Conservation (phyloP, 2,329 filamentous ascomycete species). For the Colletotrichum caudatum region DNA sequence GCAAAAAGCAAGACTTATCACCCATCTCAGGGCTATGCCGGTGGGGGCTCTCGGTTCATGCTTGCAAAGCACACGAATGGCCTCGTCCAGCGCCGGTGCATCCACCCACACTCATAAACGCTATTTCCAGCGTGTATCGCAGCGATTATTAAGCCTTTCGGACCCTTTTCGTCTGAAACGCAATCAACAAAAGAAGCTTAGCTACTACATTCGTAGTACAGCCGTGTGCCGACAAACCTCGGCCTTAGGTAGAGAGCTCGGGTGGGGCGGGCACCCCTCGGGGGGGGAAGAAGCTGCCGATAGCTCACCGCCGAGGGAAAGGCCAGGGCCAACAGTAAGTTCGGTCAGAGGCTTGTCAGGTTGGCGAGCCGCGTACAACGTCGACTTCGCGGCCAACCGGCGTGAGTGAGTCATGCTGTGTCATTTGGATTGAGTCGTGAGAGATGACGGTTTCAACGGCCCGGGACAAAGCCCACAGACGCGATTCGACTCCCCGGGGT, state of each 20-base stretch:
- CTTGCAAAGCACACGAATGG: neutral
- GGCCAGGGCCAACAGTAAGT: slow-evolving; percentile 26
- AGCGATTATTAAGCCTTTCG: neutral
- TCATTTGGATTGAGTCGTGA: slow-evolving; percentile 12
- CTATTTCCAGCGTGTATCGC: slow-evolving; percentile 14
- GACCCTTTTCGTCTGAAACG: neutral
- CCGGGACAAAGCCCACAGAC: neutral
- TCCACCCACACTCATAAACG: slow-evolving; percentile 1
- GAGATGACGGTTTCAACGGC: neutral
- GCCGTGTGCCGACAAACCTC: slow-evolving; percentile 9
- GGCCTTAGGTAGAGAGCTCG: slow-evolving; percentile 17
- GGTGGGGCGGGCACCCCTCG: slow-evolving; percentile 21
- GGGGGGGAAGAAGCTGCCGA: slow-evolving; percentile 25
- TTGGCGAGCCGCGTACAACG: slow-evolving; percentile 2
- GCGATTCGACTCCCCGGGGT: neutral
- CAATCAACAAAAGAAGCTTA: neutral
- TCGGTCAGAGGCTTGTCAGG: slow-evolving; percentile 6
- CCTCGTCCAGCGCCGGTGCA: slow-evolving; percentile 1
- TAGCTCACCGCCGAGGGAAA: slow-evolving; percentile 13
- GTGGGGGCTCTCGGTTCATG: neutral
- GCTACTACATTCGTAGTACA: neutral
- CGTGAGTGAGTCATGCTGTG: slow-evolving; percentile 32
- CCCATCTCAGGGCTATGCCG: neutral
- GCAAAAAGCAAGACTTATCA: neutral
- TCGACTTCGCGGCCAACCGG: neutral